Conservation (phyloP, 1,139 yeast species). For the Meyerozyma athensensis region DNA sequence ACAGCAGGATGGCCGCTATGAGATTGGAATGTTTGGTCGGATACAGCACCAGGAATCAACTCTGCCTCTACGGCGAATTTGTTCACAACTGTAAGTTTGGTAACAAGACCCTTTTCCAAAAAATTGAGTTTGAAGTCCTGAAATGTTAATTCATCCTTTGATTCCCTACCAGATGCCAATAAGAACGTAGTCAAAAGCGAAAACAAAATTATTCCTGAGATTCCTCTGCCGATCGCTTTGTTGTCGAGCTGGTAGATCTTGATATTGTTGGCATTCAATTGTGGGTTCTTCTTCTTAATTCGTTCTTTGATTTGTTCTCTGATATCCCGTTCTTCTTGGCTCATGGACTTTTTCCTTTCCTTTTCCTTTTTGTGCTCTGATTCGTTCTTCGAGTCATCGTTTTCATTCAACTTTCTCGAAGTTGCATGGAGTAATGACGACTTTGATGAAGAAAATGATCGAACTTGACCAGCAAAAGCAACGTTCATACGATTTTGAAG, state of each 20-base stretch:
- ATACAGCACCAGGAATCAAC: slow-evolving; percentile 54
- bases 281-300: slow-evolving; percentile 29
- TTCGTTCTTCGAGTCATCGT: slow-evolving; percentile 8
- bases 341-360: slow-evolving; percentile 10
- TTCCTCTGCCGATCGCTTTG: slow-evolving; percentile 14
- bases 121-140: slow-evolving; percentile 86
- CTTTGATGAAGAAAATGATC: not conserved
- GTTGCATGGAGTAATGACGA: not conserved
- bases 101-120: slow-evolving; percentile 79
- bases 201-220: slow-evolving; percentile 2
- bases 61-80: slow-evolving; percentile 72
- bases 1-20: slow-evolving; percentile 40
- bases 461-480: not conserved
- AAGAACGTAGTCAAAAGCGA: slow-evolving; percentile 7
- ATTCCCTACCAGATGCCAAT: slow-evolving; percentile 14
- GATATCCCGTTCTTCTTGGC: slow-evolving; percentile 23
- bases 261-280: slow-evolving; percentile 26
- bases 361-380: slow-evolving; percentile 10
- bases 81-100: slow-evolving; percentile 71
- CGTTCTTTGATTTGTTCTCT: slow-evolving; percentile 31
- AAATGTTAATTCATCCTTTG: slow-evolving; percentile 58
- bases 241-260: slow-evolving; percentile 28
- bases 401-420: slow-evolving; percentile 7
- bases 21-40: slow-evolving; percentile 37
- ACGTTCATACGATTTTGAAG: too few relatives aligned